A percentile compares a stretch with the other conserved stretches of the same genome.
Evolutionary conservation across 495 filamentous ascomycete species (phyloP).

Genomic region (Penicillium roqueforti): DNA sequence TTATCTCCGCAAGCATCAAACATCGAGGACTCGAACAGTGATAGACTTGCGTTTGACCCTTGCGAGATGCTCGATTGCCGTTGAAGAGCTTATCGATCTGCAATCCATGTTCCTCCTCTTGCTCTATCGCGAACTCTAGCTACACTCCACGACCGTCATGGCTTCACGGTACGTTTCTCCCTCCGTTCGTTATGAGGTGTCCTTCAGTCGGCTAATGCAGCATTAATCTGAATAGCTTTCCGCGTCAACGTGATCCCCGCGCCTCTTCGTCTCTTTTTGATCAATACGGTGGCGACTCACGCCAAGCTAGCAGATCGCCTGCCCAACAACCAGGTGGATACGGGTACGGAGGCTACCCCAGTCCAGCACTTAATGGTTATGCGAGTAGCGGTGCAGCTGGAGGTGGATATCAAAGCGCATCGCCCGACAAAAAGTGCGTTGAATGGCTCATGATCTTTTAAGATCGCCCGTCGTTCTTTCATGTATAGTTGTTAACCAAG

Average conservation of each 20-base stretch:
- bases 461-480: not conserved
- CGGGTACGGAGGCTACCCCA: constrained; percentile 58
- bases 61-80: constrained; percentile 8
- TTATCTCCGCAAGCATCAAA: constrained; percentile 24
- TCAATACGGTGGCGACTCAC: constrained; percentile 64
- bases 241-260: constrained; percentile 76
- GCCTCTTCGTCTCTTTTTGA: constrained; percentile 80
- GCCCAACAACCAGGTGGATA: constrained; percentile 44
- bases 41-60: not conserved
- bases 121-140: not conserved
- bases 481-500: constrained; percentile 1
- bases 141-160: constrained; percentile 16
- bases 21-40: constrained; percentile 14
- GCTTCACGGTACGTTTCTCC: constrained; percentile 29
- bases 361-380: constrained; percentile 39
- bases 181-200: not conserved
- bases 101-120: not conserved
- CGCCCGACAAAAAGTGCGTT: constrained; percentile 74
- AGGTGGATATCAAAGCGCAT: constrained; percentile 58
- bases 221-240: constrained; percentile 45
- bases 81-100: not conserved
- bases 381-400: constrained; percentile 30
- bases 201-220: not conserved
- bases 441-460: not conserved
- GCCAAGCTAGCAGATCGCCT: constrained; percentile 49